Conservation (phyloP, 2,329 filamentous ascomycete genomes). For the Alternaria solani region DNA sequence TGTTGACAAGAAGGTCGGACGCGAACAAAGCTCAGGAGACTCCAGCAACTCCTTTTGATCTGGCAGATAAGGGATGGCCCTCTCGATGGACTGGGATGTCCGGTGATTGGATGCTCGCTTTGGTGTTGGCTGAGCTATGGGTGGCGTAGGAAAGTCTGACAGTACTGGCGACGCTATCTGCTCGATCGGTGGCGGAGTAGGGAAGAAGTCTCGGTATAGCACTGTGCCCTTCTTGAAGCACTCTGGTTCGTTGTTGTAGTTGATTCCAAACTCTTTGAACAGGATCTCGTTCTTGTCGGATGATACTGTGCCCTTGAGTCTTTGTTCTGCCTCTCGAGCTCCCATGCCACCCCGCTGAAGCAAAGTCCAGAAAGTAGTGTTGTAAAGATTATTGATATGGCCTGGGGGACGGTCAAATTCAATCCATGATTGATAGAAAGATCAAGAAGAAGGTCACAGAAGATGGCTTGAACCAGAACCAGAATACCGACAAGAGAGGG, state of each 20-base stretch:
- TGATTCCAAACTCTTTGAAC: constrained; percentile 86
- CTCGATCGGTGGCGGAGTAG: constrained; percentile 23
- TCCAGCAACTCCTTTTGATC: constrained; percentile 18
- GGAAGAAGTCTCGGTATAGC: constrained; percentile 73
- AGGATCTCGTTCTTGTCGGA: constrained; percentile 96
- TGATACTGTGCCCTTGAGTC: constrained; percentile 80
- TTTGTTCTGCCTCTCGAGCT: constrained; percentile 79
- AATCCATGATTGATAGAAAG: neutral
- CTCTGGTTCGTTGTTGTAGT: constrained; percentile 96
- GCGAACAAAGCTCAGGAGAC: constrained; percentile 23
- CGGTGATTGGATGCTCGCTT: constrained; percentile 17
- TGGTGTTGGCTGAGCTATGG: constrained; percentile 31
- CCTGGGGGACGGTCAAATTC: constrained; percentile 58
- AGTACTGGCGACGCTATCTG: constrained; percentile 21
- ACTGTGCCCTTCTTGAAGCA: constrained; percentile 95
- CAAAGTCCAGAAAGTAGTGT: constrained; percentile 94
- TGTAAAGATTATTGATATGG: constrained; percentile 98
- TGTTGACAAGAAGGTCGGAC: constrained; percentile 46
- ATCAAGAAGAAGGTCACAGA: neutral
- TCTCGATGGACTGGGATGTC: constrained; percentile 33
- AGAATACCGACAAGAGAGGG: neutral
- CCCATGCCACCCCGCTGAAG: constrained; percentile 80
- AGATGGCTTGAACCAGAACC: neutral
- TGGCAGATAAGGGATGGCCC: constrained; percentile 21
- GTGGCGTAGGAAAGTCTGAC: constrained; percentile 17